These are phyloP conservation scores for Colletotrichum sp. DNA, from an alignment of 2,329 filamentous ascomycete genomes.

Conservation along the genomic window DNA sequence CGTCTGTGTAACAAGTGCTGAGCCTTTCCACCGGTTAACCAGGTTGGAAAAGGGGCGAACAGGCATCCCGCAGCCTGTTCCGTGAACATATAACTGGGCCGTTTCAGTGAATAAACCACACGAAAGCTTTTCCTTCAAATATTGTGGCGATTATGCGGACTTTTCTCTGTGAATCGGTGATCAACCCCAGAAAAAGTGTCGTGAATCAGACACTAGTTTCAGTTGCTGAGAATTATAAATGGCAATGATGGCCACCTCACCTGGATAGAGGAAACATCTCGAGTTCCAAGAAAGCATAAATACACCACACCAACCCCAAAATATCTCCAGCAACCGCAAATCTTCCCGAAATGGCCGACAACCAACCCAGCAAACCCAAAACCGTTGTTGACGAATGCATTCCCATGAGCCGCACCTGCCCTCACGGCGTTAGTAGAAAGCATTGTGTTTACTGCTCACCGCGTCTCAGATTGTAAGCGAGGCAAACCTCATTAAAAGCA, in stretches of 20 bases:
- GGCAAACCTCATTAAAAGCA: neutral
- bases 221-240: neutral
- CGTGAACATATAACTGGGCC: neutral
- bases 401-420: neutral
- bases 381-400: neutral
- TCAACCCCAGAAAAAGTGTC: neutral
- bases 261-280: neutral
- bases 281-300: neutral
- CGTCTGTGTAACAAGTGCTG: neutral
- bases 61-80: neutral
- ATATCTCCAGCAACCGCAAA: neutral
- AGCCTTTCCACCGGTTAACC: neutral
- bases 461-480: neutral
- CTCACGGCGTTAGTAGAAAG: neutral
- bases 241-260: neutral
- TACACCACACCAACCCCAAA: too few species aligned
- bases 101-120: neutral
- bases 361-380: neutral
- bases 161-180: neutral
- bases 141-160: neutral
- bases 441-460: neutral
- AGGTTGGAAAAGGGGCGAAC: neutral
- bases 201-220: neutral
- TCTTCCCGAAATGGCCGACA: neutral
- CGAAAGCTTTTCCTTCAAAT: neutral